Conservation (phyloP, 306 rosid genomes). For the Elaeagnus macrophylla region DNA sequence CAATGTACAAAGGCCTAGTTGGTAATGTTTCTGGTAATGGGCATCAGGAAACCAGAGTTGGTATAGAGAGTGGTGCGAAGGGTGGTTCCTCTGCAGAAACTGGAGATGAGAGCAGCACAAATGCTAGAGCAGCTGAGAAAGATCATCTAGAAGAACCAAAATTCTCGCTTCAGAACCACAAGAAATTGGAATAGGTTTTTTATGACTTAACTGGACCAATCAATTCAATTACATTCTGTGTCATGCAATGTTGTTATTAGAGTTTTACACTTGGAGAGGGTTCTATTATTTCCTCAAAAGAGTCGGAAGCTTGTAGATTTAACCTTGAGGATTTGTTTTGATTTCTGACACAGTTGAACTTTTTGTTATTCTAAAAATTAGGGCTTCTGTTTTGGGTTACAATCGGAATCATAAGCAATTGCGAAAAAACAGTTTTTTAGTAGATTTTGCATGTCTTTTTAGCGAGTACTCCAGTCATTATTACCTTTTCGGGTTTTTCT, state of each 20-base stretch:
- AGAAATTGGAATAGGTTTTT: slow-evolving; percentile 24
- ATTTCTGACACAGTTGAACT: too few relatives aligned
- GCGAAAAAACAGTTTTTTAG: too few relatives aligned
- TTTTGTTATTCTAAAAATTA: too few relatives aligned
- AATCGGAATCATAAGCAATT: too few relatives aligned
- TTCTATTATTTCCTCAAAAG: background rate
- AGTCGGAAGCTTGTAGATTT: too few relatives aligned
- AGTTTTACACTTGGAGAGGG: slow-evolving; percentile 3
- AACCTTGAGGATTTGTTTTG: too few relatives aligned
- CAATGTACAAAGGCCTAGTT: slow-evolving; percentile 71
- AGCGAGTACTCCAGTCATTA: too few relatives aligned
- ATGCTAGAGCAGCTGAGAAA: slow-evolving; percentile 9
- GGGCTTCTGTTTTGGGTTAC: too few relatives aligned
- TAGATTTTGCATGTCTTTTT: too few relatives aligned
- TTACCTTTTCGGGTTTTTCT: too few relatives aligned
- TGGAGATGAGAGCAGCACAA: slow-evolving; percentile 14
- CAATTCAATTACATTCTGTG: background rate
- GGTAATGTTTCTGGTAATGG: slow-evolving; percentile 39
- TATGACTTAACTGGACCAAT: background rate
- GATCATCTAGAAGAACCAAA: slow-evolving; percentile 21
- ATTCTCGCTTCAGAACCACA: slow-evolving; percentile 64
- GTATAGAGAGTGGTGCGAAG: slow-evolving; percentile 23
- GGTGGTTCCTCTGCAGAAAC: slow-evolving; percentile 25
- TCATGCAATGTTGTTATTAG: background rate
- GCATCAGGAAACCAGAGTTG: slow-evolving; percentile 18